Conservation (phyloP, 169 alveolate genomes). For the Eimeria praecox region DNA sequence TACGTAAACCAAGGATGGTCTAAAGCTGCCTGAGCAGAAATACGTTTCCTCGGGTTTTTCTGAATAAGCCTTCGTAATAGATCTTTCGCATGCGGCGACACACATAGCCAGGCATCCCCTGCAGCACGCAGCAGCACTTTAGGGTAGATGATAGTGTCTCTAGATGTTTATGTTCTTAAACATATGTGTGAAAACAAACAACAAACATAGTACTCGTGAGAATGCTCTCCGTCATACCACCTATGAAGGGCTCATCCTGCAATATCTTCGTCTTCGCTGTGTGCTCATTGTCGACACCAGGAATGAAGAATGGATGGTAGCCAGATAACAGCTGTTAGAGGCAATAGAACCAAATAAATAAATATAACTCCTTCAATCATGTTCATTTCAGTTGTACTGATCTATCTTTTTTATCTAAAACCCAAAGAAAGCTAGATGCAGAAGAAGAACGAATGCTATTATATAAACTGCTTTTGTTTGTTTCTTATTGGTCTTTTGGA, state of each 20-base stretch:
- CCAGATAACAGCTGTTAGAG: constrained; percentile 87
- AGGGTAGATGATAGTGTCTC: no score
- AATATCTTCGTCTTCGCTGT: constrained; percentile 80
- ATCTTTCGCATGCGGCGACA: constrained; percentile 85
- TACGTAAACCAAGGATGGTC: constrained; percentile 86
- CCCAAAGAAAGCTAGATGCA: no score
- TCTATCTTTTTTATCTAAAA: no score
- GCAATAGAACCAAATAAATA: background rate
- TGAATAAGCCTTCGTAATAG: constrained; percentile 83
- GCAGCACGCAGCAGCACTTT: background rate
- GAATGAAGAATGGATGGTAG: constrained; percentile 88
- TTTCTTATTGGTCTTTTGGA: no score
- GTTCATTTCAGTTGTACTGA: background rate
- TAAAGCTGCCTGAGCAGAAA: constrained; percentile 85
- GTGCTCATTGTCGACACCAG: constrained; percentile 88
- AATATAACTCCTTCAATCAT: background rate
- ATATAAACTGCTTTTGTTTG: no score
- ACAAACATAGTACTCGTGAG: no score
- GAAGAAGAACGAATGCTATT: no score
- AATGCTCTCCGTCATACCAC: background rate
- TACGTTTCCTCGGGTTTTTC: constrained; percentile 85
- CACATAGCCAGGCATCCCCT: constrained; percentile 86
- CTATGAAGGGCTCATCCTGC: constrained; percentile 43
- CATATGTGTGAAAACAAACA: background rate
- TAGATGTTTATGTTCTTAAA: background rate